These are phyloP conservation scores for Cutaneotrichosporon mucoides DNA, from an alignment of 1,284 basidiomycete genomes.

Conservation along the genomic window DNA sequence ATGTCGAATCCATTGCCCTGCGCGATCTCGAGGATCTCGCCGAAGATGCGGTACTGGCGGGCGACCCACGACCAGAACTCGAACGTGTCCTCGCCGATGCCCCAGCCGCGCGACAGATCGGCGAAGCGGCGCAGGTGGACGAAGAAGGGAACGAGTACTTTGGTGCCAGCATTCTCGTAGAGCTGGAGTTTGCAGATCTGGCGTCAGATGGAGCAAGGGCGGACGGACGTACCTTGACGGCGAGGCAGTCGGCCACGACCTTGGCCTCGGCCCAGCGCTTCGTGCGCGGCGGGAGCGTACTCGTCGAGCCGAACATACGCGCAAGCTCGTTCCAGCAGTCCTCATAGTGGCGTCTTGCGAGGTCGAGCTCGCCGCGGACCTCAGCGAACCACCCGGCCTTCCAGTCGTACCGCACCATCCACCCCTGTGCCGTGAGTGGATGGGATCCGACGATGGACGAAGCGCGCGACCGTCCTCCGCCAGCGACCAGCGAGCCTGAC, in stretches of 20 bases:
- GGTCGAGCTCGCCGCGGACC: conserved; percentile 82
- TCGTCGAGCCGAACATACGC: conserved; percentile 81
- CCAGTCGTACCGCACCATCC: conserved; percentile 94
- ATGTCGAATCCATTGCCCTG: conserved; percentile 55
- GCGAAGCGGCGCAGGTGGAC: conserved; percentile 78
- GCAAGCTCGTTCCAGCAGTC: conserved; percentile 77
- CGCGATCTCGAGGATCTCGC: conserved; percentile 80
- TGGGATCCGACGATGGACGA: conserved; percentile 45
- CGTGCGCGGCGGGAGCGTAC: conserved; percentile 80
- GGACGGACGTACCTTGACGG: conserved; percentile 63
- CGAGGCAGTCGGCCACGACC: conserved; percentile 87
- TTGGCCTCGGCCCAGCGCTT: conserved; percentile 99
- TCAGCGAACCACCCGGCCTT: conserved; percentile 96
- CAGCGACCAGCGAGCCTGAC: background rate
- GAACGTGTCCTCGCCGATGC: conserved; percentile 92
- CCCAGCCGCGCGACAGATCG: conserved; percentile 87
- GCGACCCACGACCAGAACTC: conserved; percentile 98
- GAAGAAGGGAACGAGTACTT: conserved; percentile 74
- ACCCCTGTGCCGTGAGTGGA: conserved; percentile 75
- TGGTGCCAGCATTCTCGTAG: conserved; percentile 75
- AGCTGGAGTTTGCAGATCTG: conserved; percentile 83
- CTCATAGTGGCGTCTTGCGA: conserved; percentile 87
- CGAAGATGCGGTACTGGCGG: conserved; percentile 85
- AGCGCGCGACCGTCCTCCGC: background rate
- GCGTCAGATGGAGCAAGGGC: conserved; percentile 2